Conservation (phyloP, 257 asterid species). For the Catharanthus roseus region DNA sequence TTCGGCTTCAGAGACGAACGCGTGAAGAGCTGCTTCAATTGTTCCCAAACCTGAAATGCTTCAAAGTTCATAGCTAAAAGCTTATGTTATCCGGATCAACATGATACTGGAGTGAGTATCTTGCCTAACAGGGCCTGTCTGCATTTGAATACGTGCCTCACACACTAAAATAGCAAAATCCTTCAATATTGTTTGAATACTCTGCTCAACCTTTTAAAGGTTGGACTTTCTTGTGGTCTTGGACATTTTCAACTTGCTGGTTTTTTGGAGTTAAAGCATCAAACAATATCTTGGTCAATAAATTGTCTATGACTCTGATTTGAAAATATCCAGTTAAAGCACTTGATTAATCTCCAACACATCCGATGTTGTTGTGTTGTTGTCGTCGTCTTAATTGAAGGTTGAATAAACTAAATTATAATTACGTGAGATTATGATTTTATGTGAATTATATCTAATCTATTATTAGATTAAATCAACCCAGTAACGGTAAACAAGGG, state of each 20-base stretch:
- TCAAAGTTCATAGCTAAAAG: slow-evolving; percentile 86
- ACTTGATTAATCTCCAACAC: no score
- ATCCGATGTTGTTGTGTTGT: no score
- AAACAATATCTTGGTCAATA: background rate
- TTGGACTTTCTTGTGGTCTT: background rate
- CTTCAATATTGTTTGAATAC: background rate
- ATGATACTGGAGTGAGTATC: no score
- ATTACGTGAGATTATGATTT: background rate
- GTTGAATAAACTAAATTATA: no score
- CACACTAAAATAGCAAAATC: no score
- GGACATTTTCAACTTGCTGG: background rate
- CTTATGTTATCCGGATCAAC: background rate
- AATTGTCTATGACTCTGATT: background rate
- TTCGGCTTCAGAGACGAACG: slow-evolving; percentile 43
- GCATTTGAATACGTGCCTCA: background rate
- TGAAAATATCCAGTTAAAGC: background rate
- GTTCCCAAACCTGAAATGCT: slow-evolving; percentile 75
- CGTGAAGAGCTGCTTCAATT: slow-evolving; percentile 59
- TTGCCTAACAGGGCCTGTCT: background rate
- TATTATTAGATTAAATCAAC: no score
- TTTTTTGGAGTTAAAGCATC: background rate
- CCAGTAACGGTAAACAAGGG: no score
- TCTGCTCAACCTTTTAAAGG: background rate
- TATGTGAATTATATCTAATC: background rate
- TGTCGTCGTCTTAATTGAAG: no score